Evolutionary conservation across 257 asterid genomes (phyloP).

Genomic region (Cynanchum wilfordii): DNA sequence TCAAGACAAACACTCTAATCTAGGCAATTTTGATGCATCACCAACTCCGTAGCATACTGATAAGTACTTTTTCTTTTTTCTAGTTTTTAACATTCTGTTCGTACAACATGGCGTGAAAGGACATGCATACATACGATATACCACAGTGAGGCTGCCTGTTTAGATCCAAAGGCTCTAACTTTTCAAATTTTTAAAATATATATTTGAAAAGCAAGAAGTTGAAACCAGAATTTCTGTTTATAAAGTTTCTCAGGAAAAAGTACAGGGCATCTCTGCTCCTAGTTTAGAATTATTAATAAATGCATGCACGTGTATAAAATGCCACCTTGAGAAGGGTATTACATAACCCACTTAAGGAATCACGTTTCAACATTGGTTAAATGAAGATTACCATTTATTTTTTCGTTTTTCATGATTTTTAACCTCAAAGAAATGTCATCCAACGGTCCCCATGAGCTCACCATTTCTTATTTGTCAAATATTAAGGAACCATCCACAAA

Average conservation of each 20-base stretch:
- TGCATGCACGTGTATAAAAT: neutral
- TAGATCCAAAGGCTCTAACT: neutral
- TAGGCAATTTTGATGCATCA: neutral
- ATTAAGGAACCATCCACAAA: neutral
- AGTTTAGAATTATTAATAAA: neutral
- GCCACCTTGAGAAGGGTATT: neutral
- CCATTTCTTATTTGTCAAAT: neutral
- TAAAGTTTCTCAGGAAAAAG: neutral
- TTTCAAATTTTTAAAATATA: neutral
- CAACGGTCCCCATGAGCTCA: neutral
- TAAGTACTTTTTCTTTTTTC: neutral
- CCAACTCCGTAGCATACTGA: neutral
- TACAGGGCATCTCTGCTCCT: neutral
- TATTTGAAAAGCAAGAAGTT: neutral
- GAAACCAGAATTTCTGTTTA: neutral
- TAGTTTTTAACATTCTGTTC: neutral
- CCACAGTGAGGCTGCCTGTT: neutral
- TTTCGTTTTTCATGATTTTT: neutral
- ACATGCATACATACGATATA: neutral
- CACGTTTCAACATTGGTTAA: neutral
- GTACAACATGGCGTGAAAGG: neutral
- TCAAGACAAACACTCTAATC: neutral
- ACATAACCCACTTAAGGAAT: neutral
- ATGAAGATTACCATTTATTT: neutral
- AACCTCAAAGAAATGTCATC: neutral